Conservation (phyloP, 768 basidiomycete species). For the Tylopilus sp. region DNA sequence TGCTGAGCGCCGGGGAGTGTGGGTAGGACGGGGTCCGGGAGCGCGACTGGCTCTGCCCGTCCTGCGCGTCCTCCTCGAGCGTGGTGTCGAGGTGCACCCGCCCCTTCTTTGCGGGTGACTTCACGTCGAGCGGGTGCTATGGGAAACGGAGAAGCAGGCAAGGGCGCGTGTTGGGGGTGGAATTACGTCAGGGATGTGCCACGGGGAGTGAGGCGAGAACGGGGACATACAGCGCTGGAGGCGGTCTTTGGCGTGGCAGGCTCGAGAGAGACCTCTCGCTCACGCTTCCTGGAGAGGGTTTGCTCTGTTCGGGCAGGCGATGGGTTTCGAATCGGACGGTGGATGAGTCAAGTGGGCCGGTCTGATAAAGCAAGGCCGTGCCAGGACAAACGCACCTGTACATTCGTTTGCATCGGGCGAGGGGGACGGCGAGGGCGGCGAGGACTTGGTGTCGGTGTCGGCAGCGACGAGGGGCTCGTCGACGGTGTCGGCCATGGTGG, state of each 20-base stretch:
- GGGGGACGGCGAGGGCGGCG: constrained; percentile 34
- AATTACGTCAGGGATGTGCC: constrained; percentile 29
- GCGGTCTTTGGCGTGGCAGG: constrained; percentile 49
- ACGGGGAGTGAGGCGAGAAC: constrained; percentile 7
- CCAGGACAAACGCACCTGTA: constrained; percentile 38
- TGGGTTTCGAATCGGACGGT: constrained; percentile 20
- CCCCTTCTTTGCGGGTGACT: constrained; percentile 77
- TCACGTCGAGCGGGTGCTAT: constrained; percentile 39
- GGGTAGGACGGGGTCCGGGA: constrained; percentile 31
- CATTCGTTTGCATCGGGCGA: constrained; percentile 43
- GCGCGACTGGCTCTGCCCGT: constrained; percentile 42
- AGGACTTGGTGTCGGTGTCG: constrained; percentile 20
- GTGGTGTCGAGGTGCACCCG: constrained; percentile 58
- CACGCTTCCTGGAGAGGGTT: constrained; percentile 65
- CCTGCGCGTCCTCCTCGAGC: constrained; percentile 52
- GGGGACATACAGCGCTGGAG: constrained; percentile 33
- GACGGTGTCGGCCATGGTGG: constrained; percentile 28
- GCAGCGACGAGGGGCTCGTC: constrained; percentile 13
- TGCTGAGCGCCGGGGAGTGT: constrained; percentile 33
- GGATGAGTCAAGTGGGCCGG: constrained; percentile 22
- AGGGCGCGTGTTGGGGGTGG: constrained; percentile 18
- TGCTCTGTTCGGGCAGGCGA: constrained; percentile 28
- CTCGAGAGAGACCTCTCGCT: constrained; percentile 75
- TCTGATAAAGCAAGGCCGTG: constrained; percentile 24
- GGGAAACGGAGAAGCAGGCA: constrained; percentile 11